Conservation (phyloP, 2,329 filamentous ascomycete genomes). For the Helotiales sp. region DNA sequence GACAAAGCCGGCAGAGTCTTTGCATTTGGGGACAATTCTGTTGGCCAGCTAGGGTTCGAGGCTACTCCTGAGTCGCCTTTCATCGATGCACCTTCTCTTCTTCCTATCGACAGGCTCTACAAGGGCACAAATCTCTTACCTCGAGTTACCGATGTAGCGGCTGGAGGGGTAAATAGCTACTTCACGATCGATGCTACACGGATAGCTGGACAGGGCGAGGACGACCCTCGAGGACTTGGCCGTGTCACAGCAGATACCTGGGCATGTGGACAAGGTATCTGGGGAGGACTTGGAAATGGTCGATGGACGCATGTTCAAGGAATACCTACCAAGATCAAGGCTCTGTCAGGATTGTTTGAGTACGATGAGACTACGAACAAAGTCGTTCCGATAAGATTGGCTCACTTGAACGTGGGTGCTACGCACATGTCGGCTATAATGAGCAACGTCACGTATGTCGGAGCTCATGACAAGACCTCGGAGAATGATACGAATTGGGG, state of each 20-base stretch:
- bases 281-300: constrained; percentile 79
- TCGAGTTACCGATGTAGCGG: constrained; percentile 74
- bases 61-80: constrained; percentile 60
- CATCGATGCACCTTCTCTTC: constrained; percentile 67
- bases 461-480: constrained; percentile 41
- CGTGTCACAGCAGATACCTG: constrained; percentile 75
- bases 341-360: constrained; percentile 80
- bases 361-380: constrained; percentile 73
- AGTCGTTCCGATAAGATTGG: constrained; percentile 75
- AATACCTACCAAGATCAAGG: constrained; percentile 76
- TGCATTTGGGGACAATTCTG: constrained; percentile 86
- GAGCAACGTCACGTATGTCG: constrained; percentile 73
- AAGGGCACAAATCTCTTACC: constrained; percentile 61
- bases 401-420: constrained; percentile 70
- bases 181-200: constrained; percentile 79
- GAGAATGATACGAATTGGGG: constrained; percentile 83
- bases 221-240: constrained; percentile 43
- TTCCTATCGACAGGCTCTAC: constrained; percentile 75
- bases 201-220: constrained; percentile 47
- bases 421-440: constrained; percentile 83
- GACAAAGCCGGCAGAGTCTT: constrained; percentile 78
- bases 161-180: constrained; percentile 84
- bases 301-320: constrained; percentile 86
- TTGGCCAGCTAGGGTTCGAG: constrained; percentile 88
- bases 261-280: constrained; percentile 84